A percentile compares a stretch with the other conserved stretches of the same genome.
phyloP scores from a whole-genome alignment of 148 eudicot genomes.

The Simmondsia chinensis region DNA sequence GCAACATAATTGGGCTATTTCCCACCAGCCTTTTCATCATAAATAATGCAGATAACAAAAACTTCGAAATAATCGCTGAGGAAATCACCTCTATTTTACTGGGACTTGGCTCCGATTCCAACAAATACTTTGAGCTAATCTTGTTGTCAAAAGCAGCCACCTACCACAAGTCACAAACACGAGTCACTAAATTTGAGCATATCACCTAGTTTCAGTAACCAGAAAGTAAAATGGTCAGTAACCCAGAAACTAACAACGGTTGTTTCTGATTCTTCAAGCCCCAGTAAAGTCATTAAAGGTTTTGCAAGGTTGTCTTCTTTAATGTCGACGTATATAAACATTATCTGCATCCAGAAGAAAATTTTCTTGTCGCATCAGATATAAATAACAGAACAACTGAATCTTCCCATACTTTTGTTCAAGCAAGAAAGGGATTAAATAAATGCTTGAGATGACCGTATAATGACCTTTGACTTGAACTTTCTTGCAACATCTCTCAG shows the following conservation, averaged over 20 bases:
- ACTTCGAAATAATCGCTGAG: too few species aligned
- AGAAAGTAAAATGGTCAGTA: neutral
- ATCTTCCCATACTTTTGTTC: neutral
- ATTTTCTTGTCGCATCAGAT: too few species aligned
- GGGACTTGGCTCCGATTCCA: slow-evolving; percentile 62
- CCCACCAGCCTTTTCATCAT: too few species aligned
- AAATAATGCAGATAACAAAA: too few species aligned
- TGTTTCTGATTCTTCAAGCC: slow-evolving; percentile 71
- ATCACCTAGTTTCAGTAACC: neutral
- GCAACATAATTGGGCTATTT: too few species aligned
- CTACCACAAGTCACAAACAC: slow-evolving; percentile 25
- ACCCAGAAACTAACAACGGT: slow-evolving; percentile 47
- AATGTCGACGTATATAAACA: slow-evolving; percentile 62
- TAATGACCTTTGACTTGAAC: slow-evolving; percentile 74
- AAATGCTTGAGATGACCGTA: too few species aligned
- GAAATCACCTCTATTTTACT: slow-evolving; percentile 49
- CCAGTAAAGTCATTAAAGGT: slow-evolving; percentile 76
- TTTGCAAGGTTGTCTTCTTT: slow-evolving; percentile 82
- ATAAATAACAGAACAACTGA: neutral
- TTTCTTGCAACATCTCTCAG: slow-evolving; percentile 70
- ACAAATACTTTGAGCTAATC: slow-evolving; percentile 65
- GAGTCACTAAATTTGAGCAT: slow-evolving; percentile 1
- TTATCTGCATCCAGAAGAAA: slow-evolving; percentile 39
- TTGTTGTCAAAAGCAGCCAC: slow-evolving; percentile 82
- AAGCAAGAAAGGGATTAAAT: too few species aligned